Conservation (phyloP, 495 filamentous ascomycete species). For the Podospora fimiseda region DNA sequence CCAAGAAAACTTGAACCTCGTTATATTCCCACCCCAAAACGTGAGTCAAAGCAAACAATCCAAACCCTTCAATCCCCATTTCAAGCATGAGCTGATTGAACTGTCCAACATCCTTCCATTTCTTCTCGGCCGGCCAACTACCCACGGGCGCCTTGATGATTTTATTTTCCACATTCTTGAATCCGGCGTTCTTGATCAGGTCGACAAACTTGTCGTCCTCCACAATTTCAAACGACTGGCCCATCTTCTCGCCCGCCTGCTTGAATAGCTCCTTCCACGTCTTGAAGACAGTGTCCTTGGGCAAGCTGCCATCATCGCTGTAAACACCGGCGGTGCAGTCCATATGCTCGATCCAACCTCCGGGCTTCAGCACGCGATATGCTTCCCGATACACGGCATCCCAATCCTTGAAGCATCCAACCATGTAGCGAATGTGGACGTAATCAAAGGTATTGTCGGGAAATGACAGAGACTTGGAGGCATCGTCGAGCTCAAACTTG, state of each 20-base stretch:
- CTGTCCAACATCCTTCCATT: slow-evolving; percentile 35
- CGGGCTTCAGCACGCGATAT: slow-evolving; percentile 33
- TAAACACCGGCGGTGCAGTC: background rate
- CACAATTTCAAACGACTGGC: background rate
- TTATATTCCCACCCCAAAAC: slow-evolving; percentile 41
- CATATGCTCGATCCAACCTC: slow-evolving; percentile 15
- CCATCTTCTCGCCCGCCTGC: background rate
- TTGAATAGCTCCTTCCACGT: background rate
- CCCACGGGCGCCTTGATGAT: slow-evolving; percentile 46
- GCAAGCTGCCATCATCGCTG: background rate
- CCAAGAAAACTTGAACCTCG: slow-evolving; percentile 37
- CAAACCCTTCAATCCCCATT: slow-evolving; percentile 43
- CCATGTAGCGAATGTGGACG: slow-evolving; percentile 53
- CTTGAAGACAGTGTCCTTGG: background rate
- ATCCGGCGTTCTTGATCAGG: slow-evolving; percentile 50
- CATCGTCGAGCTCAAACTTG: slow-evolving; percentile 52
- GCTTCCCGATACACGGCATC: slow-evolving; percentile 30
- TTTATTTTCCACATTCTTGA: slow-evolving; percentile 46
- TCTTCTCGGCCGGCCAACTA: slow-evolving; percentile 44
- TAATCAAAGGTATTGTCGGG: slow-evolving; percentile 53
- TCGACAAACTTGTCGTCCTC: slow-evolving; percentile 3
- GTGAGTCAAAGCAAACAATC: slow-evolving; percentile 33
- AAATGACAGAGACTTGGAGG: slow-evolving; percentile 47
- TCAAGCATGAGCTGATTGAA: slow-evolving; percentile 30
- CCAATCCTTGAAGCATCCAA: slow-evolving; percentile 53